A percentile compares a stretch with the other conserved stretches of the same genome.
These are phyloP conservation scores for Ophiostoma sp. DNA, from an alignment of 2,329 filamentous ascomycete species.

Conservation along the genomic window DNA sequence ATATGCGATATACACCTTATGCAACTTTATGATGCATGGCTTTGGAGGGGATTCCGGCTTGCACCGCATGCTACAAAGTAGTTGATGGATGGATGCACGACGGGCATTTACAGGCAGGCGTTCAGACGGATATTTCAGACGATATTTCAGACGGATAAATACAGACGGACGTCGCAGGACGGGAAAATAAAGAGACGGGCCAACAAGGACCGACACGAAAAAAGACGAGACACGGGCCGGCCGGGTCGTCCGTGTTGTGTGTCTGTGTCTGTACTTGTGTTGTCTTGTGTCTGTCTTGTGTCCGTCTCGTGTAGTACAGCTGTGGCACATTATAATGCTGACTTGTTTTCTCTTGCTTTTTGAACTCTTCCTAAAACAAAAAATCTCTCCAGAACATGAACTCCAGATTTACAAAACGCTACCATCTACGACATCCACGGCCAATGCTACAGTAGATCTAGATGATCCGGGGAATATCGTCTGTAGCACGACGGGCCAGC, in stretches of 20 bases:
- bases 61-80: background rate
- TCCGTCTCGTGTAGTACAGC: background rate
- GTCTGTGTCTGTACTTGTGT: background rate
- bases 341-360: too few species aligned
- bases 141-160: background rate
- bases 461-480: background rate
- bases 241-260: background rate
- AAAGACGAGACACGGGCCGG: background rate
- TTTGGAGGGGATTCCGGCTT: background rate
- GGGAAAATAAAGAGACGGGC: background rate
- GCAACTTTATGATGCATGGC: background rate
- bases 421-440: too few species aligned
- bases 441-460: background rate
- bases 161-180: background rate
- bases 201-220: background rate
- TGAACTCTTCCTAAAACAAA: too few species aligned
- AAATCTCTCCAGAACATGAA: too few species aligned
- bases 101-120: background rate
- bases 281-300: background rate
- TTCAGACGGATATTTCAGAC: background rate
- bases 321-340: background rate
- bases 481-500: background rate
- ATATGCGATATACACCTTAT: background rate
- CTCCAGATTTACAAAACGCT: too few species aligned
- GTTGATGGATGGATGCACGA: background rate